Evolutionary conservation across 495 filamentous ascomycete genomes (phyloP).

Genomic region (Stereocaulon alpinum): DNA sequence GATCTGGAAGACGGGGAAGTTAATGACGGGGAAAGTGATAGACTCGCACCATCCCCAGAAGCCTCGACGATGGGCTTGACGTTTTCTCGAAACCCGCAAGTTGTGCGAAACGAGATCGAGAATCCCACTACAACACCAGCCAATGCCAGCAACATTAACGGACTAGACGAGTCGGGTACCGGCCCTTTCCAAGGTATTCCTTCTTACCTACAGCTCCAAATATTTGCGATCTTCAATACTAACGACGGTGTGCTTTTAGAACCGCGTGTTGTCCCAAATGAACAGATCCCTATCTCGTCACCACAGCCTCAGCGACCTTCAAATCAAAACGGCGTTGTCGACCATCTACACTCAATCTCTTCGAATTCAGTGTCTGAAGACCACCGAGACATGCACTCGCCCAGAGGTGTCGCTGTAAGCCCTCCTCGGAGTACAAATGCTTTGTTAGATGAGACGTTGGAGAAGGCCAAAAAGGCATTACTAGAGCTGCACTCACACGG

Average conservation of each 20-base stretch:
- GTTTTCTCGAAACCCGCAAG: not conserved
- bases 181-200: not conserved
- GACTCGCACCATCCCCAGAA: constrained; percentile 20
- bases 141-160: not conserved
- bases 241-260: not conserved
- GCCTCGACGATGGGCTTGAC: constrained; percentile 7
- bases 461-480: constrained; percentile 52
- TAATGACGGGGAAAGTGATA: constrained; percentile 52
- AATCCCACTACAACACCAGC: not conserved
- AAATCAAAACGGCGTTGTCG: not conserved
- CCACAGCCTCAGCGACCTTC: not conserved
- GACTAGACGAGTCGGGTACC: not conserved
- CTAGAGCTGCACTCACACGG: constrained; percentile 52
- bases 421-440: not conserved
- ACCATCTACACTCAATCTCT: not conserved
- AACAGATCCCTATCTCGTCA: not conserved
- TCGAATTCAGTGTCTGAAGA: not conserved
- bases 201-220: not conserved
- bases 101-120: not conserved
- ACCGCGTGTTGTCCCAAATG: not conserved
- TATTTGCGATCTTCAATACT: not conserved
- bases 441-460: not conserved
- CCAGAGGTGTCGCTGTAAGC: not conserved
- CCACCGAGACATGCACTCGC: not conserved
- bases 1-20: constrained; percentile 63